Evolutionary conservation across 352 stramenopile genomes (phyloP), one percentile per base, ranked within the genome.

Genomic region (Globisporangium emineosum): DNA sequence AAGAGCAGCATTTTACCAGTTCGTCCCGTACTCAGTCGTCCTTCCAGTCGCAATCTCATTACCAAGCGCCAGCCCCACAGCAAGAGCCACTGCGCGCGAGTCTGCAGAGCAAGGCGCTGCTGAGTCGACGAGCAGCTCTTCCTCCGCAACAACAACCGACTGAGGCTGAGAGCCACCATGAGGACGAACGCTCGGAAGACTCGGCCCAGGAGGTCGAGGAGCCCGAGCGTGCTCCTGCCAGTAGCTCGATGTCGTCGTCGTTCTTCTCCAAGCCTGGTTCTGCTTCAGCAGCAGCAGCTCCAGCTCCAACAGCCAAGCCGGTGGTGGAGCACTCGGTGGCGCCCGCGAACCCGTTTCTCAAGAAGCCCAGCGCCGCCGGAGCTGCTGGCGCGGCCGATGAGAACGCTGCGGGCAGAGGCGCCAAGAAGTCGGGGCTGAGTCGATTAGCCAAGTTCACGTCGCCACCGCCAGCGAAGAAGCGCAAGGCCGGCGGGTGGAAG

Each of bases 321-420:
- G 25, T 52, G 19, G 30, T 69, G n/a, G 75, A 87, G 58, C 70
- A 71, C 27, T 86, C 79, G 0, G 75, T 88, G 40, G 79, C 79
- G 29, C 83, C 83, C 3, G 68, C 74, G 21, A 92, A 92, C 60
- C 83, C 83, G 65, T 92, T 92, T 54, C 55, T 92, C 19, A 91
- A 90, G 65, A 89, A 88, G 32, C 60, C 83, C 7, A 52, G 60
- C 10, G 57, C 65, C 2, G 69, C 68, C 0, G 59, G 61, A 8
- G 66, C 68, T 33, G 40, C 27, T 5, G 17, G 40, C 12, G 7
- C 21, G 13, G 19, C 2, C 5, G 42, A 35, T 5, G 40, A 62
- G 21, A 62, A n/a, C 35, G 10, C 53, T 12, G 40, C 29, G 33
- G 63, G 56, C 21, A 55, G 60, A 42, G 40, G 5, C 5, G 9